phyloP scores from a whole-genome alignment of 148 eudicot species.

The Rhododendron henanense region DNA sequence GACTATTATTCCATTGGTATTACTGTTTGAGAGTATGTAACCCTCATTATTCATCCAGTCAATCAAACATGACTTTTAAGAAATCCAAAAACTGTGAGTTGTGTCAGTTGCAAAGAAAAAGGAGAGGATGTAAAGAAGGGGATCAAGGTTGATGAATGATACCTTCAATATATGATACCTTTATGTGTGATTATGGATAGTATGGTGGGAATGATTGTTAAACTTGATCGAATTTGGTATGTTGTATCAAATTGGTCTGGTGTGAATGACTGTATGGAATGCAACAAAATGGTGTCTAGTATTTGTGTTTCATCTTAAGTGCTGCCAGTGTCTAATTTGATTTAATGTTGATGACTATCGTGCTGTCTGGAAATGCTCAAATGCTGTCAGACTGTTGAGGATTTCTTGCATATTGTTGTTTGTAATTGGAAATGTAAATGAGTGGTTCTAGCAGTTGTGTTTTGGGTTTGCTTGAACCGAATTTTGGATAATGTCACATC shows the following conservation, averaged over 20 bases:
- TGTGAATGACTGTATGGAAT: neutral
- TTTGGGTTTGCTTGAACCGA: neutral
- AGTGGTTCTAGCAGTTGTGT: neutral
- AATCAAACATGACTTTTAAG: neutral
- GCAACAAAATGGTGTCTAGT: neutral
- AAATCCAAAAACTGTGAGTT: neutral
- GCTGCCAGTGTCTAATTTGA: neutral
- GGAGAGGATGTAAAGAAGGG: neutral
- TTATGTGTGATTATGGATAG: neutral
- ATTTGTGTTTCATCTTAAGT: neutral
- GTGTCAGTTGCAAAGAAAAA: neutral
- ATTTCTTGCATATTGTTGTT: neutral
- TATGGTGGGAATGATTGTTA: neutral
- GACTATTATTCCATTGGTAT: neutral
- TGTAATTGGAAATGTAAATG: neutral
- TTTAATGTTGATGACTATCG: neutral
- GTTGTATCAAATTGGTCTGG: neutral
- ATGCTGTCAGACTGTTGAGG: neutral
- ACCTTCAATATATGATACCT: neutral
- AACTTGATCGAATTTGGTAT: neutral
- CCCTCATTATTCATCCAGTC: neutral
- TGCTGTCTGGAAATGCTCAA: neutral
- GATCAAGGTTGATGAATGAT: neutral
- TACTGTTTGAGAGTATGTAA: neutral
- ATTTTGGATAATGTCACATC: neutral